Evolutionary conservation across 2,329 filamentous ascomycete species (phyloP).

Genomic region (Tolypocladium tropicale): DNA sequence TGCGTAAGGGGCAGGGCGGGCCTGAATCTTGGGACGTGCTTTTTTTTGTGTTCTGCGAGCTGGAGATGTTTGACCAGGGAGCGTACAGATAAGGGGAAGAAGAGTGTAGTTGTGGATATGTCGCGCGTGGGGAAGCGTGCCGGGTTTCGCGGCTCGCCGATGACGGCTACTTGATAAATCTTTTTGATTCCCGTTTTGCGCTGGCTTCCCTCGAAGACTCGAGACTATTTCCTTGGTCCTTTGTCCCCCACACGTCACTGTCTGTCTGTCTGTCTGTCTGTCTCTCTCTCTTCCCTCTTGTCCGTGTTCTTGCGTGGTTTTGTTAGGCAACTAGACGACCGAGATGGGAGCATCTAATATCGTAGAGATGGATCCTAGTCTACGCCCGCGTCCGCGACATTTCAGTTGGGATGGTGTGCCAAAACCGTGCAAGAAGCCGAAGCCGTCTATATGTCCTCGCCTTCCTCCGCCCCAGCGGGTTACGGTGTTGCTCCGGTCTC

Average conservation of each 20-base stretch:
- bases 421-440: too few relatives aligned
- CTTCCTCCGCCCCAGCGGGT: neutral
- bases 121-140: constrained; percentile 9
- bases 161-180: constrained; percentile 37
- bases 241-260: neutral
- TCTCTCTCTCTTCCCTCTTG: neutral
- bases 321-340: neutral
- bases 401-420: neutral
- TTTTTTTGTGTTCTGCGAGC: constrained; percentile 12
- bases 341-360: neutral
- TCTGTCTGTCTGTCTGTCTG: too few relatives aligned
- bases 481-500: neutral
- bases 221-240: neutral
- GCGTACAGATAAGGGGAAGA: constrained; percentile 11
- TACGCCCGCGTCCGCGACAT: neutral
- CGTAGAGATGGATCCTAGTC: neutral
- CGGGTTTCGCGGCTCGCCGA: constrained; percentile 26
- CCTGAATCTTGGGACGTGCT: constrained; percentile 19
- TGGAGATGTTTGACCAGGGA: constrained; percentile 20
- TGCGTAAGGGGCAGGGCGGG: constrained; percentile 17
- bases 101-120: constrained; percentile 10
- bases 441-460: neutral
- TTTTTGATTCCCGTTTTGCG: constrained; percentile 23
- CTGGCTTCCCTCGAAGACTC: neutral
- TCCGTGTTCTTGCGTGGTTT: neutral